Conservation (phyloP, 163 green algal genomes). For the Scenedesmus sp. region DNA sequence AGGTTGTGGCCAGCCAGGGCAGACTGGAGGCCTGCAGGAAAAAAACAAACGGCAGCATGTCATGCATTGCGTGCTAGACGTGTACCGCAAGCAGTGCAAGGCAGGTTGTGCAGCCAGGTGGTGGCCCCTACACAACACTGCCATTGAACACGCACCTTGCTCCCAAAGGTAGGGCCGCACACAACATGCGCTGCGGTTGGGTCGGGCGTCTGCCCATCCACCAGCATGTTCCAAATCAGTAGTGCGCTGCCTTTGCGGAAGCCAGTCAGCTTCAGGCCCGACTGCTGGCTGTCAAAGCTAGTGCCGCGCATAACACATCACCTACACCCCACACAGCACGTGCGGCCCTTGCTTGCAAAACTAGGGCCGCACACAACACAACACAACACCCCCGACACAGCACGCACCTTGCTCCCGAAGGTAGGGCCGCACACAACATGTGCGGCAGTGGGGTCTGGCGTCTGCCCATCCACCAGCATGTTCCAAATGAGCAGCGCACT, state of each 20-base stretch:
- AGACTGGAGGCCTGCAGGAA: neutral
- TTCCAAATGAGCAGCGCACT: conserved; percentile 43
- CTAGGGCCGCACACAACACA: too few relatives aligned
- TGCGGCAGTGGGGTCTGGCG: conserved; percentile 8
- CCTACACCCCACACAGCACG: too few relatives aligned
- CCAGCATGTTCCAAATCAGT: conserved; percentile 39
- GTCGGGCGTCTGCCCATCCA: conserved; percentile 37
- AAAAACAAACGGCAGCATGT: neutral
- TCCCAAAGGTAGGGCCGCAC: neutral
- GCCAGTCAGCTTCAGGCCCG: conserved; percentile 22
- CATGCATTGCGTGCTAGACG: too few relatives aligned
- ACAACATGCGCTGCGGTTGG: conserved; percentile 9
- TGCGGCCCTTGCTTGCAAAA: neutral
- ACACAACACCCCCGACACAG: too few relatives aligned
- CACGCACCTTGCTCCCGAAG: neutral
- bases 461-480: conserved; percentile 34
- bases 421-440: conserved; percentile 4
- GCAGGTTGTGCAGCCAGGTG: too few relatives aligned
- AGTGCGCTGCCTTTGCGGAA: conserved; percentile 37
- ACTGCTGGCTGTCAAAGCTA: neutral
- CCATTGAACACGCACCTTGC: too few relatives aligned
- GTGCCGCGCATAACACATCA: too few relatives aligned
- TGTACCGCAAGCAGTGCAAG: too few relatives aligned
- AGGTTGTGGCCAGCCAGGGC: conserved; percentile 25
- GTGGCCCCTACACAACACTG: too few relatives aligned